Evolutionary conservation across 352 stramenopile genomes (phyloP), one percentile per base, ranked within the genome.

Genomic region (Globisporangium paroecandrum): DNA sequence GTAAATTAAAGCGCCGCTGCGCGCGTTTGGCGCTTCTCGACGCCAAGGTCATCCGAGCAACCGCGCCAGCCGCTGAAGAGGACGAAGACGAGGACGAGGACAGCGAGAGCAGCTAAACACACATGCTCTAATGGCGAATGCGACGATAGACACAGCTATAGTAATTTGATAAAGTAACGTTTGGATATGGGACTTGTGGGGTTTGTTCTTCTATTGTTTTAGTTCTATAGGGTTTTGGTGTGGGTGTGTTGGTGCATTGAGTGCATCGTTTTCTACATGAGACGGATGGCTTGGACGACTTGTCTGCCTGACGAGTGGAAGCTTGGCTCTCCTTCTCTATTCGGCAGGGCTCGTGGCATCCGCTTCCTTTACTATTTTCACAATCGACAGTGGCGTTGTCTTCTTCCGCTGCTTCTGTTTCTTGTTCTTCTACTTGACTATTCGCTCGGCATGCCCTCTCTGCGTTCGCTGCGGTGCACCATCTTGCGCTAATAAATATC

Each of bases 1-100:
- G 79, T 57, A 93, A 92, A 68, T 74, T 94, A 43, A 80, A 82
- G 69, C 69, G 76, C 43, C 86, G 86, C 53, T 94, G 84, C 67
- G 86, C 83, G 61, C 84, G 86, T 63, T 73, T 94, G 43, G 79
- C 77, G 70, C 76, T 94, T 64, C 69, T 91, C 36, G 86, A 94
- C 70, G 83, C 85, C 66, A 91, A 89, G 58, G 61, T 94, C 58
- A 90, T 92, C 55, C 75, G 64, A 41, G 82, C 77, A 57, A 60
- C 70, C 58, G 58, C 46, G 12, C 25, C 65, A 46, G 32, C 27
- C 9, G 22, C 47, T 25, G 68, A 72, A 32, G 22, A 69, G 22
- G 54, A 49, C 29, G 68, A 72, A 32, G 22, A 69, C n/a, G 54
- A 49, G 46, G 54, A 77, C 15, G 58, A 62, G 24, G 53, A 66